A percentile compares a stretch with the other conserved stretches of the same genome.
phyloP scores from a whole-genome alignment of 495 filamentous ascomycete genomes.

The Daldinia grandis region DNA sequence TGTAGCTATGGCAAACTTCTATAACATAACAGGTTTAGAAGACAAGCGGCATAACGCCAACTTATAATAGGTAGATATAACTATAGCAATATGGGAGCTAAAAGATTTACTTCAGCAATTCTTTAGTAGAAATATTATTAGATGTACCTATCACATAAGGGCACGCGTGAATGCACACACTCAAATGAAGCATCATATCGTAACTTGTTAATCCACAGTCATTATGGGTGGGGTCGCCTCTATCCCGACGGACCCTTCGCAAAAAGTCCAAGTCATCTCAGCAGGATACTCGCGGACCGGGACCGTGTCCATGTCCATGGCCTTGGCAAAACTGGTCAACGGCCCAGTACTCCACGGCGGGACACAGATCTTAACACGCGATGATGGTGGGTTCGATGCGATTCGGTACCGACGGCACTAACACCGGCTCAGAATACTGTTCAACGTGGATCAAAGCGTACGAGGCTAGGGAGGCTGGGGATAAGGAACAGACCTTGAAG shows the following conservation, averaged over 20 bases:
- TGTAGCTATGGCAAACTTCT: background rate
- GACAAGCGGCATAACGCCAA: background rate
- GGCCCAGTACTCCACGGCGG: slow-evolving; percentile 53
- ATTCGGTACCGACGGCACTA: background rate
- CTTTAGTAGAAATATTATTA: background rate
- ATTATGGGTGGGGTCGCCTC: slow-evolving; percentile 47
- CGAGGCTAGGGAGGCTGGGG: slow-evolving; percentile 37
- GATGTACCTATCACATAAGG: background rate
- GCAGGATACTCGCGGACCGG: slow-evolving; percentile 62
- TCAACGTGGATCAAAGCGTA: slow-evolving; percentile 43
- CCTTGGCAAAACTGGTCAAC: slow-evolving; percentile 56
- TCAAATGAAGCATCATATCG: background rate
- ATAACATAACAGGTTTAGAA: background rate
- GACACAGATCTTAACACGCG: slow-evolving; percentile 44
- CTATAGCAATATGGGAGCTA: background rate
- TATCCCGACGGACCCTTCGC: slow-evolving; percentile 45
- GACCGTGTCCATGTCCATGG: slow-evolving; percentile 58
- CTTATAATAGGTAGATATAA: background rate
- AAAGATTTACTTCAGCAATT: background rate
- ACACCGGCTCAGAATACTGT: slow-evolving; percentile 37
- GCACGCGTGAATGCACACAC: background rate
- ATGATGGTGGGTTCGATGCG: slow-evolving; percentile 37
- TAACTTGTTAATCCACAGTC: background rate
- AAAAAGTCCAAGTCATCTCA: slow-evolving; percentile 57
- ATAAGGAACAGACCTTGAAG: slow-evolving; percentile 39